Base-by-base conservation (phyloP, 805 yeast species). In the Groenewaldozyma tartarivorans region DNA sequence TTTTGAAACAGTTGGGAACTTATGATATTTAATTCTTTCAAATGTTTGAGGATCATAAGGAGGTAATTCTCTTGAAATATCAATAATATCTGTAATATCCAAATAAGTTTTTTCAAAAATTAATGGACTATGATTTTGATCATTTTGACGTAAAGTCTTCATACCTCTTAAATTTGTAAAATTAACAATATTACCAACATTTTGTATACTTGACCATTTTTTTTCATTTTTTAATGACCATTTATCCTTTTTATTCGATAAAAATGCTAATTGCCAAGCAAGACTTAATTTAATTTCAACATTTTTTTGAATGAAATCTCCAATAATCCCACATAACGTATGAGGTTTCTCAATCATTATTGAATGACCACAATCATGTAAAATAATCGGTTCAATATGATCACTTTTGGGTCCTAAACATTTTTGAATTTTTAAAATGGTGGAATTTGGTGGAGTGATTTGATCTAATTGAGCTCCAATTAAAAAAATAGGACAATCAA, bases 171-270 rank as follows among this genome's bases (percentile, higher is more conserved):
- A 60, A 5, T 74, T 74, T 1, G 79, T 62, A 1, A 52, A 20
- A 58, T 68, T 40, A 44, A 58, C 40, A 47, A 48, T 43, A 52
- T 60, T 19, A 57, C 44, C 59, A 0, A 81, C 64, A 1, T 77
- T 64, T 35, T 67, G 66, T 4, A 77, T 65, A 26, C 68, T 62
- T 53, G 69, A 67, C 90, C 92, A 82, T 56, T 81, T 82, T 45
- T 66, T 69, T 53, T 79, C 82, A 53, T 81, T 82, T 57, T 81
- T 81, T 47, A 82, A 60, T 18, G 86, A 83, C 90, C 90, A 82
- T 58, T 82, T 81, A 39, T 74, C 69, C 2, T 82, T 82, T 50
- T 76, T 73, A 4, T 58, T 47, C 1, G 68, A 67, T 29, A 62
- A 36, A 15, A 75, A 67, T 46, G 72, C 68, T 39, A 81, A 64